Evolutionary conservation across 352 stramenopile species (phyloP).

Genomic region (Phytophthora foliorum): DNA sequence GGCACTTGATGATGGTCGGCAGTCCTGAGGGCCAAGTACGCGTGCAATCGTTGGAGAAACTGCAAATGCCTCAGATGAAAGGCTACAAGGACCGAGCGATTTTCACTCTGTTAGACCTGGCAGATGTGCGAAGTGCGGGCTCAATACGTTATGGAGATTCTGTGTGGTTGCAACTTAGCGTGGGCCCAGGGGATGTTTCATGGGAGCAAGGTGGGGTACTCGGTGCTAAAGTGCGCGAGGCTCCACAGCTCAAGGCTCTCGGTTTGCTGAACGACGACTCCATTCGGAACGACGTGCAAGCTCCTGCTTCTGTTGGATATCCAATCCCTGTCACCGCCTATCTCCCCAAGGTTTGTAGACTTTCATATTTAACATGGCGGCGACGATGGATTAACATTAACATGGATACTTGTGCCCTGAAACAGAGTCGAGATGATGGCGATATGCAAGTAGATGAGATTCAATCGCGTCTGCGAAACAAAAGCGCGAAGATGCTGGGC

Average conservation of each 20-base stretch:
- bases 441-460: conserved; percentile 85
- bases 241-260: conserved; percentile 74
- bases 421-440: conserved; percentile 71
- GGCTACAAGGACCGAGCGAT: conserved; percentile 65
- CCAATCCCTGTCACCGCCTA: conserved; percentile 74
- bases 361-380: no score
- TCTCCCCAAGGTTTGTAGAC: conserved; percentile 64
- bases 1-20: conserved; percentile 75
- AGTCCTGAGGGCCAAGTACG: conserved; percentile 69
- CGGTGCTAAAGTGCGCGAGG: conserved; percentile 78
- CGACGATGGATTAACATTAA: neutral
- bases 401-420: neutral
- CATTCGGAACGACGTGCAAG: conserved; percentile 60
- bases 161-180: conserved; percentile 80
- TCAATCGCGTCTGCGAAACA: conserved; percentile 83
- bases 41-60: conserved; percentile 68
- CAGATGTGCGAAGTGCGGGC: conserved; percentile 70
- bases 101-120: conserved; percentile 79
- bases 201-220: conserved; percentile 84
- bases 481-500: conserved; percentile 75
- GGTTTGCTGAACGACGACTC: conserved; percentile 54
- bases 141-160: conserved; percentile 80
- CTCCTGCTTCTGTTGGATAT: conserved; percentile 59
- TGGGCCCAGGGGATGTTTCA: conserved; percentile 67
- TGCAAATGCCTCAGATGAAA: conserved; percentile 60